phyloP scores from a whole-genome alignment of 345 rosid genomes.

The Durio zibethinus region DNA sequence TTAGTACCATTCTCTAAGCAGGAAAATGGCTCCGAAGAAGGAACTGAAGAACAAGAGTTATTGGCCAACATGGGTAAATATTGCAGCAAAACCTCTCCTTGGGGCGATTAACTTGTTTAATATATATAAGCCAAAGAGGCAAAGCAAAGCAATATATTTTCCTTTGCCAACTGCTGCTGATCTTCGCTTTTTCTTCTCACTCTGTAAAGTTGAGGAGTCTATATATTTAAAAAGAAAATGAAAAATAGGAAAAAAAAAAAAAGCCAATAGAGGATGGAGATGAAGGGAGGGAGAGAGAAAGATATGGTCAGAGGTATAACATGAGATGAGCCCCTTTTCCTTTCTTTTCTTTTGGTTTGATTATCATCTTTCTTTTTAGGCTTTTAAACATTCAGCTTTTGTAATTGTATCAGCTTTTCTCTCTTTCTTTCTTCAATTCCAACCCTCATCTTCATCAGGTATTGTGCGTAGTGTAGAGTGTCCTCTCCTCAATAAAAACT shows the following conservation, averaged over 20 bases:
- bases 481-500: conserved; percentile 33
- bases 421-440: conserved; percentile 14
- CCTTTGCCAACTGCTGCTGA: neutral
- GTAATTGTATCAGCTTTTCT: conserved; percentile 24
- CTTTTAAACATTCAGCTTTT: conserved; percentile 30
- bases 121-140: neutral
- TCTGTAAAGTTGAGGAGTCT: neutral
- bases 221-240: neutral
- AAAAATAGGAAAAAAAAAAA: neutral
- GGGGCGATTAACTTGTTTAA: neutral
- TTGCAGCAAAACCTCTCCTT: neutral
- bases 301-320: neutral
- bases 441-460: conserved; percentile 36
- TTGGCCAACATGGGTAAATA: conserved; percentile 36
- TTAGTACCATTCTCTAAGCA: conserved; percentile 35
- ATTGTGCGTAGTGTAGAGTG: conserved; percentile 19
- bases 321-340: conserved; percentile 3
- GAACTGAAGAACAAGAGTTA: conserved; percentile 25
- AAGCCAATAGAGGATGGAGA: neutral
- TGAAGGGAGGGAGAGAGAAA: conserved; percentile 5
- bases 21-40: conserved; percentile 42
- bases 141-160: neutral
- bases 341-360: conserved; percentile 24
- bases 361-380: conserved; percentile 25
- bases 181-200: conserved; percentile 7